Evolutionary conservation across 352 stramenopile genomes (phyloP).

Genomic region (Peronospora tabacina): DNA sequence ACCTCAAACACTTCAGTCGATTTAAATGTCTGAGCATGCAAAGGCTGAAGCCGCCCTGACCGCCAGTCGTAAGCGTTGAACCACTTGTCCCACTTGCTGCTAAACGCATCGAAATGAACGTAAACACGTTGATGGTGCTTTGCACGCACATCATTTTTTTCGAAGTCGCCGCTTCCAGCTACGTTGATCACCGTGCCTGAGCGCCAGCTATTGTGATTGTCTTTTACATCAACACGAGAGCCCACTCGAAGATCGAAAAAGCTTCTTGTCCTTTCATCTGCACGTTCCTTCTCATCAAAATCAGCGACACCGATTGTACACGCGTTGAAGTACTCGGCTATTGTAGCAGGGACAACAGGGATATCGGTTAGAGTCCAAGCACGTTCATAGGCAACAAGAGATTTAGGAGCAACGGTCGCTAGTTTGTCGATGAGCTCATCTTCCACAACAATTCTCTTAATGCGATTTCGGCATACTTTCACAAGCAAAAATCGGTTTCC

Average conservation of each 20-base stretch:
- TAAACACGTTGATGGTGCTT: slow-evolving; percentile 27
- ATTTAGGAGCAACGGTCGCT: slow-evolving; percentile 28
- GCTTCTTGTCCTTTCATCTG: slow-evolving; percentile 13
- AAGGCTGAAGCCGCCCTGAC: slow-evolving; percentile 38
- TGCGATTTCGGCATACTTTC: slow-evolving; percentile 59
- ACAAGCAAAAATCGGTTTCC: slow-evolving; percentile 61
- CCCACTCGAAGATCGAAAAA: slow-evolving; percentile 49
- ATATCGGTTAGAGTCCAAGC: slow-evolving; percentile 62
- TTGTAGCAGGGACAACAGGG: slow-evolving; percentile 27
- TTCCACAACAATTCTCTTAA: slow-evolving; percentile 61
- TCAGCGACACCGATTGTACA: background rate
- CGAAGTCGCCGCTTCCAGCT: slow-evolving; percentile 1
- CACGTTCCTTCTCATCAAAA: slow-evolving; percentile 3
- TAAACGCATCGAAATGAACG: slow-evolving; percentile 69
- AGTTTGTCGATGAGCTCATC: slow-evolving; percentile 52
- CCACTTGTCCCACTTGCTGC: slow-evolving; percentile 68
- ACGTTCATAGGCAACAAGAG: slow-evolving; percentile 59
- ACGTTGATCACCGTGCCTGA: slow-evolving; percentile 51
- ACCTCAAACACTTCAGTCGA: slow-evolving; percentile 66
- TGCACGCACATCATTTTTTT: slow-evolving; percentile 3
- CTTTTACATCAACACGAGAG: slow-evolving; percentile 49
- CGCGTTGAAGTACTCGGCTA: slow-evolving; percentile 12
- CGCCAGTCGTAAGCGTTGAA: slow-evolving; percentile 51
- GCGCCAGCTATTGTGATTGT: slow-evolving; percentile 54
- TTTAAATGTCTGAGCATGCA: slow-evolving; percentile 35